A percentile compares a stretch with the other conserved stretches of the same genome.
phyloP scores from a whole-genome alignment of 1,284 basidiomycete genomes.

The Mycena sp. region DNA sequence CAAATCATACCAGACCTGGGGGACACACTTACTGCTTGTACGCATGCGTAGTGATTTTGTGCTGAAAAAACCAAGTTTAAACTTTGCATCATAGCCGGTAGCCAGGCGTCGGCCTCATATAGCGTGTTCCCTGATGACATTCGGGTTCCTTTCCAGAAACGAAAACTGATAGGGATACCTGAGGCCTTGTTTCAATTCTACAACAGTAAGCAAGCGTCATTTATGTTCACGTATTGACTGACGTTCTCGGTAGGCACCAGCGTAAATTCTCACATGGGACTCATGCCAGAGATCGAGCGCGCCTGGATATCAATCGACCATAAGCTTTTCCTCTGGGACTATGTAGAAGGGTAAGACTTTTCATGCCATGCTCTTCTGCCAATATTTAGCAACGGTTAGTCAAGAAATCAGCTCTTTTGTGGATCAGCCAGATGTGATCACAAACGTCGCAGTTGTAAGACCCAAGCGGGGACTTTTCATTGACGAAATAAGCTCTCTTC shows the following conservation, averaged over 20 bases:
- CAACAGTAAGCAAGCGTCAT: slow-evolving; percentile 61
- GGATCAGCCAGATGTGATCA: slow-evolving; percentile 92
- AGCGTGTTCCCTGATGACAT: slow-evolving; percentile 81
- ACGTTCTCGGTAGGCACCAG: slow-evolving; percentile 55
- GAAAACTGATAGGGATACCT: slow-evolving; percentile 82
- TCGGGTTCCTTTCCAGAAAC: slow-evolving; percentile 84
- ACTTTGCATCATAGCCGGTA: slow-evolving; percentile 55
- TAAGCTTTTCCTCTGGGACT: slow-evolving; percentile 97
- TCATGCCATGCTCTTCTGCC: not conserved
- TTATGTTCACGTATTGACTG: slow-evolving; percentile 29
- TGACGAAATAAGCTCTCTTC: slow-evolving; percentile 89
- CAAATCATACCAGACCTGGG: slow-evolving; percentile 78
- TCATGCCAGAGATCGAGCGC: slow-evolving; percentile 93
- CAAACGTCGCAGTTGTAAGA: slow-evolving; percentile 84
- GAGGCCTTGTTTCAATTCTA: slow-evolving; percentile 85
- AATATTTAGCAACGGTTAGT: slow-evolving; percentile 49
- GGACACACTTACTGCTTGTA: slow-evolving; percentile 68
- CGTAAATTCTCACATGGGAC: slow-evolving; percentile 82
- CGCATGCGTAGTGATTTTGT: slow-evolving; percentile 34
- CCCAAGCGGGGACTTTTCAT: slow-evolving; percentile 89
- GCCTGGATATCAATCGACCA: slow-evolving; percentile 98
- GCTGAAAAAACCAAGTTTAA: slow-evolving; percentile 11
- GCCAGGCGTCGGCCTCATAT: slow-evolving; percentile 77
- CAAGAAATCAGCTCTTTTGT: slow-evolving; percentile 90
- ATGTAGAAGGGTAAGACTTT: slow-evolving; percentile 78